These are phyloP conservation scores for Gaultheria prostrata DNA, from an alignment of 148 eudicot genomes.

Conservation along the genomic window DNA sequence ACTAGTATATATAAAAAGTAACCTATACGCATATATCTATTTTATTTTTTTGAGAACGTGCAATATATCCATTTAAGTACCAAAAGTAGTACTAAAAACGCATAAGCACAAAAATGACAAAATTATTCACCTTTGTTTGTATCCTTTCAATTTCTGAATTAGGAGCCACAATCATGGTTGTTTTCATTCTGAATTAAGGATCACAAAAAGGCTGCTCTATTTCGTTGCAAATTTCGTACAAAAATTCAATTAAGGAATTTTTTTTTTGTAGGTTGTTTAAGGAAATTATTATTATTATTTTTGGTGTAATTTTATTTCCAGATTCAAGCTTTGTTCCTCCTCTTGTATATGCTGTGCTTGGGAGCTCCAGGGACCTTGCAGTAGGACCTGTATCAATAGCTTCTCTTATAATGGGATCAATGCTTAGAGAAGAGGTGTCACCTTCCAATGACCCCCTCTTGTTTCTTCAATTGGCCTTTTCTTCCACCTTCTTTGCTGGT, in stretches of 20 bases:
- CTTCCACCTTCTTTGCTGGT: conserved; percentile 90
- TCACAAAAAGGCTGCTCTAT: no score
- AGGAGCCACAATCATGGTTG: no score
- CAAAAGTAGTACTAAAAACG: no score
- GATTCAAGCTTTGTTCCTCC: conserved; percentile 99
- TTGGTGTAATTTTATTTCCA: conserved; percentile 16
- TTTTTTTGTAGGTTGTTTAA: background rate
- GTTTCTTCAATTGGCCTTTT: conserved; percentile 74
- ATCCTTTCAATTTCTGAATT: no score
- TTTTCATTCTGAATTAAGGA: no score
- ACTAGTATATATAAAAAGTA: no score
- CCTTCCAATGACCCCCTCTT: conserved; percentile 52
- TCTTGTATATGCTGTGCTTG: conserved; percentile 74
- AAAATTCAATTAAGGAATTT: no score
- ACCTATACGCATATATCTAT: no score
- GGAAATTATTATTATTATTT: background rate
- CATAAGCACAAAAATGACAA: no score
- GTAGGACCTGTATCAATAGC: conserved; percentile 98
- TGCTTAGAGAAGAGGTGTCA: conserved; percentile 68
- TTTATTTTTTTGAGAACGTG: no score
- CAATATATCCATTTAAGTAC: no score
- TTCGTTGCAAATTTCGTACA: background rate
- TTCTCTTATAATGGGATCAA: conserved; percentile 78
- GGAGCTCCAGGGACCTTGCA: conserved; percentile 88
- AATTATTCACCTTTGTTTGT: no score